Conservation (phyloP, 495 filamentous ascomycete species). For the Lepidopterella palustris region DNA sequence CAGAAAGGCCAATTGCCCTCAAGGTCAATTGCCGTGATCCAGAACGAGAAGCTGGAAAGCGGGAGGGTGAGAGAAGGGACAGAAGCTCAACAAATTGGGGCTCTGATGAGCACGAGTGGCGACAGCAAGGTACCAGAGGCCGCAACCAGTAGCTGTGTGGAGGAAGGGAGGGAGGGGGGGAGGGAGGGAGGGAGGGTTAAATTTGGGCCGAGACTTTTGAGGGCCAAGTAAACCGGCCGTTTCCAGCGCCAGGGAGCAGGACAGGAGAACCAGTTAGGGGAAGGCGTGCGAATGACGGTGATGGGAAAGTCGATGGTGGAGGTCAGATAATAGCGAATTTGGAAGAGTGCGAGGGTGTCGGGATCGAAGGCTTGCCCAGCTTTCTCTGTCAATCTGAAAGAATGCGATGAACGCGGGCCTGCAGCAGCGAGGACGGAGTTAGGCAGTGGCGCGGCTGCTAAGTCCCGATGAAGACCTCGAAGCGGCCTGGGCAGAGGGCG, state of each 20-base stretch:
- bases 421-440: background rate
- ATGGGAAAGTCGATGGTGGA: background rate
- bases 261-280: background rate
- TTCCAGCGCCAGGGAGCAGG: background rate
- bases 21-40: background rate
- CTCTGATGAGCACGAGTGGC: background rate
- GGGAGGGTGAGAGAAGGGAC: background rate
- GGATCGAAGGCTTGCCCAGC: background rate
- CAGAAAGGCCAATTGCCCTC: no score
- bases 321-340: background rate
- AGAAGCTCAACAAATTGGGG: background rate
- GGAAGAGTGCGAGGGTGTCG: background rate
- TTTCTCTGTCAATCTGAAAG: background rate
- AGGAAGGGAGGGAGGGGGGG: background rate
- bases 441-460: background rate
- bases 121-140: background rate
- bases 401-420: background rate
- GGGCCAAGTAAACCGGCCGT: background rate
- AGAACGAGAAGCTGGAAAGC: background rate
- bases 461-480: background rate
- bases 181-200: background rate
- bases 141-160: no score
- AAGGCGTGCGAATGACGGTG: background rate
- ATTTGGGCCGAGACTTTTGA: background rate
- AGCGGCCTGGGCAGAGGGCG: background rate